Base-by-base conservation (phyloP, 805 yeast genomes). In the Lachancea meyersii region DNA sequence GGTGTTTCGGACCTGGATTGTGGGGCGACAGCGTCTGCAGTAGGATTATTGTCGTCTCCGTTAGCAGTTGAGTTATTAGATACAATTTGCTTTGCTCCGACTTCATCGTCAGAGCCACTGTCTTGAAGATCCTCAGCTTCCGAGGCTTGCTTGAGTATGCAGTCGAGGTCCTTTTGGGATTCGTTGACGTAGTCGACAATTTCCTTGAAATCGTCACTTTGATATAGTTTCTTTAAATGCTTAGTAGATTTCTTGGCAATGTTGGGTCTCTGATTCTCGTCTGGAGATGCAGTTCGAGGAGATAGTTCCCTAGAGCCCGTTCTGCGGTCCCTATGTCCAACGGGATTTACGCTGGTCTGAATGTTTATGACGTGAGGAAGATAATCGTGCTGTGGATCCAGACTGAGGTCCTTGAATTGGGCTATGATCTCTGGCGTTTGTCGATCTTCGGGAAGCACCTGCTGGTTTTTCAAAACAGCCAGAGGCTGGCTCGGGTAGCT, bases 401-500 rank as follows among this genome's bases (percentile, higher is more conserved):
- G 24, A 3, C 47, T 45, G 23, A 62, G 40, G 17, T 48, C 44
- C 44, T 55, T 48, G 40, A 63, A 63, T 35, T 55, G 58, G 13
- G 41, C 39, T 26, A 61, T 28, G 4, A 61, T 53, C 32, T 39
- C 45, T 3, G 53, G 48, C 35, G 58, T 52, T 35, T 60, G 65
- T 19, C 52, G 54, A 17, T 47, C 50, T 22, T 48, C 48, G 7
- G 57, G 53, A 27, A 75, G 72, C 27, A 73, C 71, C 44, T 75
- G 82, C 51, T 80, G 86, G 50, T 80, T 80, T 18, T 69, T 70
- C 48, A 79, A 61, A 0, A 89, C 87, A 1, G 93, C 89, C 11
- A 81, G 73, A 48, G 81, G 87, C 53, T 83, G 91, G 7, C 82
- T 76, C 5, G 80, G 73, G 48, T 75, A 83, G 44, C 80, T 86